Conservation (phyloP, 352 stramenopile species). For the Globisporangium mamillatum region DNA sequence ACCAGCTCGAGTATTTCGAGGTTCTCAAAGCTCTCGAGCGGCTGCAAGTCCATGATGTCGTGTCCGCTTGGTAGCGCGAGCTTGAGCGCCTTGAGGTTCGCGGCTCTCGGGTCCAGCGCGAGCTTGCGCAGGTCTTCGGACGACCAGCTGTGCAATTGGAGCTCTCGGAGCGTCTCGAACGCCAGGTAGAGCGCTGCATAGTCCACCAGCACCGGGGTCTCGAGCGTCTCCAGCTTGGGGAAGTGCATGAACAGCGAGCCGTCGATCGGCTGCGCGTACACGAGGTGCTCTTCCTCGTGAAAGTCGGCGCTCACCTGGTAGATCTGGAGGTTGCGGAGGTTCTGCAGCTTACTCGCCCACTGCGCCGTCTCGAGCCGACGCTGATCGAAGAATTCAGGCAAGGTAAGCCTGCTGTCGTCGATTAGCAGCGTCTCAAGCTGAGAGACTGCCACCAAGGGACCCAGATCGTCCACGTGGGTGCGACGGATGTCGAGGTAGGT, state of each 20-base stretch:
- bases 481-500: conserved; percentile 44
- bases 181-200: conserved; percentile 29
- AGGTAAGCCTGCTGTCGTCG: conserved; percentile 20
- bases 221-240: conserved; percentile 27
- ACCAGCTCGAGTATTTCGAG: conserved; percentile 48
- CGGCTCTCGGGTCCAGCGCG: conserved; percentile 14
- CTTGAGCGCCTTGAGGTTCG: conserved; percentile 19
- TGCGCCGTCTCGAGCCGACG: conserved; percentile 10
- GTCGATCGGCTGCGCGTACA: conserved; percentile 33
- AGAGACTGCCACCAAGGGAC: conserved; percentile 27
- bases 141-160: conserved; percentile 42
- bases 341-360: conserved; percentile 30
- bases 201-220: conserved; percentile 32
- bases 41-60: conserved; percentile 38
- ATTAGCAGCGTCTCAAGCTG: conserved; percentile 40
- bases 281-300: conserved; percentile 26
- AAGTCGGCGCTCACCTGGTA: conserved; percentile 26
- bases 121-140: conserved; percentile 38
- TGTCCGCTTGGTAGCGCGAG: conserved; percentile 36
- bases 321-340: conserved; percentile 39
- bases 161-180: conserved; percentile 28
- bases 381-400: not conserved
- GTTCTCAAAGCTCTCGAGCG: conserved; percentile 37
- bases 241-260: conserved; percentile 30
- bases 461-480: conserved; percentile 33